phyloP scores from a whole-genome alignment of 805 yeast genomes.

The Monosporozyma yasuniensis region DNA sequence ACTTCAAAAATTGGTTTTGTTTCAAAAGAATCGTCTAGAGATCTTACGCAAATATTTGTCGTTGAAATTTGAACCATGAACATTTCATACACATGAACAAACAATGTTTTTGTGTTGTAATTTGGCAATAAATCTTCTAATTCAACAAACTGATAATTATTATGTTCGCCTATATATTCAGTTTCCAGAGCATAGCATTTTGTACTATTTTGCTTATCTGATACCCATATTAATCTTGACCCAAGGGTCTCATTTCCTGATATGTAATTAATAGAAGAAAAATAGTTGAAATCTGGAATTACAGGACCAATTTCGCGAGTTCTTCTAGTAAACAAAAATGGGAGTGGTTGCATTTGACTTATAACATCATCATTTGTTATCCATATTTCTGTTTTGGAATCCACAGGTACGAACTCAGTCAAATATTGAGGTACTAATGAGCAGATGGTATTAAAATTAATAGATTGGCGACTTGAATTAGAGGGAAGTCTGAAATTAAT shows the following conservation, averaged over 20 bases:
- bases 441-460: neutral
- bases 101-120: neutral
- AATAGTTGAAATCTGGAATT: neutral
- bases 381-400: neutral
- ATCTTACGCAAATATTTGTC: neutral
- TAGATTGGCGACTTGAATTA: too few species aligned
- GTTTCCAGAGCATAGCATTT: neutral
- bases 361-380: neutral
- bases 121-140: neutral
- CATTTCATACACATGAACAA: neutral
- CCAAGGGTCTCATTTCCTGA: neutral
- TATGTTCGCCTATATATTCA: too few species aligned
- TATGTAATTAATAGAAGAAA: neutral
- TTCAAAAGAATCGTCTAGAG: neutral
- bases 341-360: neutral
- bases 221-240: neutral
- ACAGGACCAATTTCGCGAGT: too few species aligned
- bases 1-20: neutral
- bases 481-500: too few species aligned
- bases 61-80: neutral
- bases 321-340: neutral
- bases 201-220: neutral
- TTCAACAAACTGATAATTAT: neutral
- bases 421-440: neutral
- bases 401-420: neutral